A percentile compares a stretch with the other conserved stretches of the same genome.
phyloP scores from a whole-genome alignment of 1,284 basidiomycete species.

The Bondarzewia mesenterica region DNA sequence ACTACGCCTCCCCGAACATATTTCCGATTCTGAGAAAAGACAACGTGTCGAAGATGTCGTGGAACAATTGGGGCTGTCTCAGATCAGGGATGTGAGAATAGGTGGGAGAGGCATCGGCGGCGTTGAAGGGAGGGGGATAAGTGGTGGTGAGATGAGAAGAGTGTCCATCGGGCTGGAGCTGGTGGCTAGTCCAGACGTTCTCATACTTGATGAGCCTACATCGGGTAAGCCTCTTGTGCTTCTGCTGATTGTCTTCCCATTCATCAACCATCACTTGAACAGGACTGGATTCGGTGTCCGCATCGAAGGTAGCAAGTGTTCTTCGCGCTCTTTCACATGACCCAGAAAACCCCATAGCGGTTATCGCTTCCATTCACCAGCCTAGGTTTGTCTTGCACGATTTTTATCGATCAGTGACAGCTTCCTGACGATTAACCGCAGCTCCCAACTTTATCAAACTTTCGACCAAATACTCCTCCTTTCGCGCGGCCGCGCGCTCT shows the following conservation, averaged over 20 bases:
- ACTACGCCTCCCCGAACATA: constrained; percentile 73
- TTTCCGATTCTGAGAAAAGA: constrained; percentile 62
- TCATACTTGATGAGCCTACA: constrained; percentile 81
- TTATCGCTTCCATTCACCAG: constrained; percentile 85
- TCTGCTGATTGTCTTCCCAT: not conserved
- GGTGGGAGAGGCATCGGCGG: constrained; percentile 35
- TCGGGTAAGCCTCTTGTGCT: constrained; percentile 44
- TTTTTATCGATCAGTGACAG: not conserved
- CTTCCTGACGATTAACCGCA: constrained; percentile 17
- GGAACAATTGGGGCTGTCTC: constrained; percentile 65
- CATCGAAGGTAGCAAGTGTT: constrained; percentile 69
- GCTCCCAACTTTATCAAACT: constrained; percentile 76
- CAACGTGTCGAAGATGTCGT: constrained; percentile 64
- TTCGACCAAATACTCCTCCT: constrained; percentile 81
- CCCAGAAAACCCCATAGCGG: constrained; percentile 59
- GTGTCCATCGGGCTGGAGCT: constrained; percentile 82
- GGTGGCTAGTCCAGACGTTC: constrained; percentile 71
- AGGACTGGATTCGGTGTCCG: constrained; percentile 84
- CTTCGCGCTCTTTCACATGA: constrained; percentile 70
- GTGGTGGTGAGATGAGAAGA: constrained; percentile 80
- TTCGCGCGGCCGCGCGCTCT: constrained; percentile 71
- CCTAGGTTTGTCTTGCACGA: constrained; percentile 41
- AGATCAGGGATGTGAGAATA: constrained; percentile 67
- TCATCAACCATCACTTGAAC: constrained; percentile 7
- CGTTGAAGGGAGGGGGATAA: constrained; percentile 72